Evolutionary conservation across 257 asterid species (phyloP).

Genomic region (Pogostemon cablin): DNA sequence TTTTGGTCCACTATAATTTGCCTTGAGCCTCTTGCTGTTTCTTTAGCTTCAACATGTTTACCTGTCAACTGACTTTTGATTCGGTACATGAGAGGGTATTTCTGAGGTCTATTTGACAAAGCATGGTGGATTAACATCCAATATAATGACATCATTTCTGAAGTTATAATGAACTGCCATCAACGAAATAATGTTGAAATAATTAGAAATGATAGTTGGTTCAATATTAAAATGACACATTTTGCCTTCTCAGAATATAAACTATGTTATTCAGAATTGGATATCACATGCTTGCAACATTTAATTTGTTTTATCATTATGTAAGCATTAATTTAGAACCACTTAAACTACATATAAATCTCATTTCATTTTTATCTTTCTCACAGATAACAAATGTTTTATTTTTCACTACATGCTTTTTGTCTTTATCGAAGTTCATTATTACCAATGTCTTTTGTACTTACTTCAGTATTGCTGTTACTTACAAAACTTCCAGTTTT

Average conservation of each 20-base stretch:
- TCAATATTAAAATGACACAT: constrained; percentile 8
- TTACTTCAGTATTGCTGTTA: constrained; percentile 39
- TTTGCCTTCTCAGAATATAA: background rate
- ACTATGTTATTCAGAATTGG: background rate
- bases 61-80: background rate
- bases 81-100: background rate
- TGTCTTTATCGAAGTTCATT: constrained; percentile 10
- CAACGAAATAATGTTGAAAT: background rate
- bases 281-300: background rate
- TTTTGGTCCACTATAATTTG: background rate
- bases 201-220: constrained; percentile 2
- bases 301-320: background rate
- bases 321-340: constrained; percentile 1
- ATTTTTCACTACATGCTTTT: constrained; percentile 22
- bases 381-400: constrained; percentile 13
- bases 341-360: constrained; percentile 1
- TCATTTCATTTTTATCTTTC: background rate
- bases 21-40: background rate
- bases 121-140: background rate
- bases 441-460: constrained; percentile 20
- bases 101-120: constrained; percentile 3
- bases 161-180: background rate
- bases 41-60: constrained; percentile 9
- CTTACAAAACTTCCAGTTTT: constrained; percentile 65
- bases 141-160: background rate